Evolutionary conservation across 768 basidiomycete species (phyloP).

Genomic region (Gyrodon lividus): DNA sequence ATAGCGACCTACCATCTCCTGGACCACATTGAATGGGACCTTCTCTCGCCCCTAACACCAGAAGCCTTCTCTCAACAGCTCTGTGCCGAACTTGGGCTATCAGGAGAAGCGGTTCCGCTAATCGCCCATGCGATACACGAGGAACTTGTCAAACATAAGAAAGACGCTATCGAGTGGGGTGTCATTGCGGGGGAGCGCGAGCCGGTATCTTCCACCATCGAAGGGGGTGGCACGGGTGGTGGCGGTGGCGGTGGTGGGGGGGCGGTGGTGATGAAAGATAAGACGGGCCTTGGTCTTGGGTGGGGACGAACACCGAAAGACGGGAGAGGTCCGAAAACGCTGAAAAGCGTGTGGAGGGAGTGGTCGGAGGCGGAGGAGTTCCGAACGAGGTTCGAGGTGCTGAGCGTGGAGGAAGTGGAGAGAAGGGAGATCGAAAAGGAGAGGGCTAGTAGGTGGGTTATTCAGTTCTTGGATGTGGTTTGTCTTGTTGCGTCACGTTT

Average conservation of each 20-base stretch:
- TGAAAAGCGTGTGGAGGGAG: conserved; percentile 92
- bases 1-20: conserved; percentile 87
- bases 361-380: conserved; percentile 93
- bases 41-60: conserved; percentile 89
- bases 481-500: neutral
- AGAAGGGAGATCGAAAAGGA: conserved; percentile 85
- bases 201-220: conserved; percentile 14
- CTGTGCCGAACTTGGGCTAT: conserved; percentile 82
- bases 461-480: neutral
- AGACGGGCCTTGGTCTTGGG: conserved; percentile 75
- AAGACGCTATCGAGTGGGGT: conserved; percentile 93
- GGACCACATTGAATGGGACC: conserved; percentile 98
- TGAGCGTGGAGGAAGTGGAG: conserved; percentile 91
- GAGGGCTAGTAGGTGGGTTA: conserved; percentile 63
- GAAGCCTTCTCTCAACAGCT: conserved; percentile 79
- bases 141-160: conserved; percentile 93
- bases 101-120: conserved; percentile 84
- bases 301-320: conserved; percentile 78
- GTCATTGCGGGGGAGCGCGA: conserved; percentile 65
- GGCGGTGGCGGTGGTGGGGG: conserved; percentile 27
- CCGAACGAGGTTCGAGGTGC: conserved; percentile 80
- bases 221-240: conserved; percentile 8
- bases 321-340: conserved; percentile 74
- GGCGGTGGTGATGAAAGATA: conserved; percentile 68
- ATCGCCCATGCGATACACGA: conserved; percentile 94